A percentile compares a stretch with the other conserved stretches of the same genome.
These are phyloP conservation scores for Gossypium turneri DNA, from an alignment of 345 rosid species.

Conservation along the genomic window DNA sequence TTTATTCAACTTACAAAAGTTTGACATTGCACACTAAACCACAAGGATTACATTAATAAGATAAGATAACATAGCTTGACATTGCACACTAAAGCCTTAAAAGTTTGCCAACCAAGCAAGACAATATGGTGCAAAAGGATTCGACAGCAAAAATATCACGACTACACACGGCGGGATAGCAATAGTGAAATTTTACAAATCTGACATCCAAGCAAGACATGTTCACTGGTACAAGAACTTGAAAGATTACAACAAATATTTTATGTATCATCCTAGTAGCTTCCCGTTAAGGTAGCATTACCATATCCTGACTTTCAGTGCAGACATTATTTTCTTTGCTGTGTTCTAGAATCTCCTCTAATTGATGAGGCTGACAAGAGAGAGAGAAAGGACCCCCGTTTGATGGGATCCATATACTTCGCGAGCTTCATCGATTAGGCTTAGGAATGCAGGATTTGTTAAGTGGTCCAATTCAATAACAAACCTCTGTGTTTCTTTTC, in stretches of 20 bases:
- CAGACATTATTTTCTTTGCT: background rate
- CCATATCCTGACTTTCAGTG: background rate
- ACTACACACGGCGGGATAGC: background rate
- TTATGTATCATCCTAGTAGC: background rate
- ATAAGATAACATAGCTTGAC: background rate
- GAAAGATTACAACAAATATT: background rate
- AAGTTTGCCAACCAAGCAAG: background rate
- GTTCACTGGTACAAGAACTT: background rate
- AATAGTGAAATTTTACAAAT: background rate
- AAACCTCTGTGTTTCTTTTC: conserved; percentile 33
- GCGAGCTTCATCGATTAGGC: conserved; percentile 28
- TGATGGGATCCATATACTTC: conserved; percentile 35
- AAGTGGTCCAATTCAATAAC: conserved; percentile 17
- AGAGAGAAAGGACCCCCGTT: conserved; percentile 30
- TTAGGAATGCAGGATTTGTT: conserved; percentile 27
- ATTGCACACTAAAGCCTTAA: background rate
- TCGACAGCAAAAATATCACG: background rate
- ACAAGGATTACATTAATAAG: background rate
- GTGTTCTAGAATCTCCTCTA: conserved; percentile 19
- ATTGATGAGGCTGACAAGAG: conserved; percentile 32
- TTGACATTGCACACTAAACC: background rate
- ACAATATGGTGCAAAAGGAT: background rate
- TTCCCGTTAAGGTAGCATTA: background rate
- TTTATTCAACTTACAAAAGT: no score
- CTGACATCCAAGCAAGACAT: background rate